Percentiles rank a stretch among this genome's conserved stretches.
These are phyloP conservation scores for Venturia aucupariae DNA, from an alignment of 2,329 filamentous ascomycete species.

Conservation along the genomic window DNA sequence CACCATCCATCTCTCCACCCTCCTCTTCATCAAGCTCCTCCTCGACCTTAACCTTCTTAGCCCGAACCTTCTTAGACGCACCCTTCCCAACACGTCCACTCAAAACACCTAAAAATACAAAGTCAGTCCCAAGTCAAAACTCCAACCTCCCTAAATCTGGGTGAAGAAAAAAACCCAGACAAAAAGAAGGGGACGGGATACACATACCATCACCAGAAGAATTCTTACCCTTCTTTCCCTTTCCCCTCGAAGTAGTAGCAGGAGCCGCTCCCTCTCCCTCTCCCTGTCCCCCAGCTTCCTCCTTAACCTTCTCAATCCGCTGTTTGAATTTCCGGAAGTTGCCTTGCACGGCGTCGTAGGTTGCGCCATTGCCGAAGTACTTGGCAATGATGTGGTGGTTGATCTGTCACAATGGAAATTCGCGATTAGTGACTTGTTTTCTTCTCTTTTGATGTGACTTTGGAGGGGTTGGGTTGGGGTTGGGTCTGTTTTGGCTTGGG, in stretches of 20 bases:
- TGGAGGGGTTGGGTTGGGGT: not conserved
- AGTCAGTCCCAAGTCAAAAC: not conserved
- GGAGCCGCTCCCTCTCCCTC: not conserved
- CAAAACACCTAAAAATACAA: not conserved
- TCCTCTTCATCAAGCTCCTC: not conserved
- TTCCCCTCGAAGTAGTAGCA: not conserved
- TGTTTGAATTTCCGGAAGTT: constrained; percentile 38
- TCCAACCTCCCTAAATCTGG: not conserved
- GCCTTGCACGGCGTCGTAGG: constrained; percentile 40
- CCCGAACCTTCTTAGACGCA: not conserved
- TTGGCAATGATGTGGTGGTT: constrained; percentile 35
- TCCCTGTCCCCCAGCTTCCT: not conserved
- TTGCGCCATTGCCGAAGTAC: constrained; percentile 37
- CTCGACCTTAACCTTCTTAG: not conserved
- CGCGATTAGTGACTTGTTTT: constrained; percentile 8
- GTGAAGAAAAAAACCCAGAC: not conserved
- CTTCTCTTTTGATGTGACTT: not conserved
- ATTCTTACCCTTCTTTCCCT: not conserved
- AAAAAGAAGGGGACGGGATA: too few relatives aligned
- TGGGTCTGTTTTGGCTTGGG: too few relatives aligned
- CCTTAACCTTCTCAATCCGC: constrained; percentile 26
- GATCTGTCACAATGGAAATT: constrained; percentile 30
- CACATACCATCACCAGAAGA: not conserved
- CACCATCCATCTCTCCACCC: not conserved
- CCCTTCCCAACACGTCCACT: not conserved